Conservation (phyloP, 257 asterid genomes). For the Solanum habrochaites region DNA sequence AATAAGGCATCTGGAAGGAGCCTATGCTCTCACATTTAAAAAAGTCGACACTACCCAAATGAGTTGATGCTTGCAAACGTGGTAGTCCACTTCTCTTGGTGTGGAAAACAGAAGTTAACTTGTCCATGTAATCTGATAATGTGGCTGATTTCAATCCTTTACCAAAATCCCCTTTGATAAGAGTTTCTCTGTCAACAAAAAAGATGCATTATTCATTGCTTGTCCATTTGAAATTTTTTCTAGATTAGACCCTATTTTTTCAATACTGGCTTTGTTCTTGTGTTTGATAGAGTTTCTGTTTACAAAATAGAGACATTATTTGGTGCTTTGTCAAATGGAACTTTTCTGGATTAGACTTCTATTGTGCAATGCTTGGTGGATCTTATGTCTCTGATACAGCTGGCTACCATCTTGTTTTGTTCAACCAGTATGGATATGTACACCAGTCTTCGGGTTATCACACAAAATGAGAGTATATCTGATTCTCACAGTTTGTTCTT, state of each 20-base stretch:
- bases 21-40: constrained; percentile 96
- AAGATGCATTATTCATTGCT: background rate
- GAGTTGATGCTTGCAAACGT: constrained; percentile 96
- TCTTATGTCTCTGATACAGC: background rate
- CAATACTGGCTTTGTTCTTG: background rate
- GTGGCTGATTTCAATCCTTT: background rate
- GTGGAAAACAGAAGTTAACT: constrained; percentile 64
- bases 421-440: background rate
- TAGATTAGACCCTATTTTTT: background rate
- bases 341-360: background rate
- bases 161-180: background rate
- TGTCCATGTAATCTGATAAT: background rate
- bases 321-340: background rate
- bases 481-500: background rate
- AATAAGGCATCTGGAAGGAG: constrained; percentile 97
- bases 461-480: background rate
- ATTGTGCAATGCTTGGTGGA: background rate
- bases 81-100: constrained; percentile 98
- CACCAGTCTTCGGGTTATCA: background rate
- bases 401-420: background rate
- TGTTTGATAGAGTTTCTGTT: background rate
- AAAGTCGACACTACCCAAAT: constrained; percentile 85
- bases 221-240: background rate
- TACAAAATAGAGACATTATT: background rate
- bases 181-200: background rate